phyloP scores from a whole-genome alignment of 768 basidiomycete genomes.

The Psilocybe cyanescens region DNA sequence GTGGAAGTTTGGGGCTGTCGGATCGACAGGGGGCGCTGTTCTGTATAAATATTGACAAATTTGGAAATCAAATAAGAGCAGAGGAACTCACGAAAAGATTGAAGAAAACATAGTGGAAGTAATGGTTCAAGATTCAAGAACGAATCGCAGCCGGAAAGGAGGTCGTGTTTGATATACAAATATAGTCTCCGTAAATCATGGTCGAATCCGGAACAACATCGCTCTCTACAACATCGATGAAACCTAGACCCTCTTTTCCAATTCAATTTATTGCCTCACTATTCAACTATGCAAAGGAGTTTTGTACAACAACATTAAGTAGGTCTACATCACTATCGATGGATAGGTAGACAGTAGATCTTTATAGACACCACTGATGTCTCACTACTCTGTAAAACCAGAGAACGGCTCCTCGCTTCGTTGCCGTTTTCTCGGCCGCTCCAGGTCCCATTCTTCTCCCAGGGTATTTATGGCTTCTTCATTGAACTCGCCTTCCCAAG shows the following conservation, averaged over 20 bases:
- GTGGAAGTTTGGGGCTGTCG: conserved; percentile 78
- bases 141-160: conserved; percentile 11
- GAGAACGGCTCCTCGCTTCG: conserved; percentile 27
- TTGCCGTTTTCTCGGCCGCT: conserved; percentile 34
- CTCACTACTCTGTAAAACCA: background rate
- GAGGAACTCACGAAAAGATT: conserved; percentile 72
- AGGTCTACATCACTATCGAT: background rate
- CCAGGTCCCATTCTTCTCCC: conserved; percentile 17
- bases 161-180: conserved; percentile 4
- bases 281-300: background rate
- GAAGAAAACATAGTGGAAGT: conserved; percentile 72
- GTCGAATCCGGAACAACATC: conserved; percentile 19
- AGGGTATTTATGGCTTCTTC: conserved; percentile 12
- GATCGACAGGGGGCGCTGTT: conserved; percentile 60
- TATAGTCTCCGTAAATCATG: conserved; percentile 21
- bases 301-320: background rate
- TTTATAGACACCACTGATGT: background rate
- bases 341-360: conserved; percentile 1
- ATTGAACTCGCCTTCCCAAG: conserved; percentile 21
- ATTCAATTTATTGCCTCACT: background rate
- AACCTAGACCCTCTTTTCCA: conserved; percentile 2
- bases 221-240: conserved; percentile 19
- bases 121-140: conserved; percentile 13
- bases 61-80: conserved; percentile 10
- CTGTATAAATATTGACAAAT: conserved; percentile 33